Evolutionary conservation across 129 eudicot species (phyloP), one percentile per base, ranked within the genome.

Genomic region (Mikania micrantha): DNA sequence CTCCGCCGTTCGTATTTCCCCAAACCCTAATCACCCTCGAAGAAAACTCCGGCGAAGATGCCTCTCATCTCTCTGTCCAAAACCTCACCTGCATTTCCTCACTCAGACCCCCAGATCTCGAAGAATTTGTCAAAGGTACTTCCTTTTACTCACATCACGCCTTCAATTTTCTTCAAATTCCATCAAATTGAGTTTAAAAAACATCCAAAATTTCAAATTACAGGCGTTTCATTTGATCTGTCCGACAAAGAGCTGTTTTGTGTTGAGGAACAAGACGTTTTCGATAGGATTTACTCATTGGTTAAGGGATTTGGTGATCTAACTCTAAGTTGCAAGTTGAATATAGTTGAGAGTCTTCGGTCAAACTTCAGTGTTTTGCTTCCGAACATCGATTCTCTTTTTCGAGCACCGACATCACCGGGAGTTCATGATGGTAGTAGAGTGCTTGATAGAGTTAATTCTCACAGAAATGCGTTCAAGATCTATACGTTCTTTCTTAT

Each of bases 181-280:
- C 60, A 45, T 2, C 0, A 28, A 28, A 6, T 42, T 4, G 15
- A 41, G 32, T 28, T 15, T 12, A 28, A 12, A 21, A 25, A 16
- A 11, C 74, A 13, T 0, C 1, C 22, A 24, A 7, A 20, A 10
- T 35, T 62, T 61, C 49, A 17, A 66, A 64, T 60, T 60, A 29
- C 85, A 85, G 93, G 86, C 28, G 77, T 86, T 2, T 80, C 95
- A 5, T 88, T 93, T 16, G 99, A 88, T 81, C 48, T 93, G 36
- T 88, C 99, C 44, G 95, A 89, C 62, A 88, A 86, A 60, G 98
- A 93, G 74, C 70, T 93, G 35, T 86, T 86, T 66, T 93, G 95
- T 45, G 77, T 93, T 3, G 92, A 93, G 60, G 98, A 93, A 3
- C 98, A 93, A 52, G 95, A 93, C 24, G 61, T 93, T 9, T 93